A percentile compares a stretch with the other conserved stretches of the same genome.
Conservation (phyloP, 116 monocot species). For the Posidonia oceanica region DNA sequence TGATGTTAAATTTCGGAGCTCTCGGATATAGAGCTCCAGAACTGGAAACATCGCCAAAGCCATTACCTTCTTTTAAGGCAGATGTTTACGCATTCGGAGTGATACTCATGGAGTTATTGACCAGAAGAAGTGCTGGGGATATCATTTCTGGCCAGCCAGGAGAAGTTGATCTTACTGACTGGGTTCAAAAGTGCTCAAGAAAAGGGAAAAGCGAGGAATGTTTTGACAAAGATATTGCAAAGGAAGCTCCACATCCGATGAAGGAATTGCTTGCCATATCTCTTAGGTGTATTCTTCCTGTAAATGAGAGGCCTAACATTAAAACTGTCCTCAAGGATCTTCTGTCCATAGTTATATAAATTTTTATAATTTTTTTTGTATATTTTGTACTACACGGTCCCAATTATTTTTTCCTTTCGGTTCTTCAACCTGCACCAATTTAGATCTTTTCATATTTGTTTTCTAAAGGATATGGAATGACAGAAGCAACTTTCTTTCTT, state of each 20-base stretch:
- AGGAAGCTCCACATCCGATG: slow-evolving; percentile 66
- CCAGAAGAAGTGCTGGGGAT: slow-evolving; percentile 81
- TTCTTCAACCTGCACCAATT: too few species aligned
- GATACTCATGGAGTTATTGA: slow-evolving; percentile 83
- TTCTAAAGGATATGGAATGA: too few species aligned
- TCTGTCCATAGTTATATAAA: slow-evolving; percentile 64
- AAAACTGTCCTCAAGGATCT: slow-evolving; percentile 65
- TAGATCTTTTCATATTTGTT: too few species aligned
- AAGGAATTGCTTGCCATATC: slow-evolving; percentile 64
- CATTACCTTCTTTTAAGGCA: slow-evolving; percentile 56
- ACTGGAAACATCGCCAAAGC: slow-evolving; percentile 30
- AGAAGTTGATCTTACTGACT: slow-evolving; percentile 82
- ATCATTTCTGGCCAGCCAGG: slow-evolving; percentile 90
- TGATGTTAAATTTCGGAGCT: slow-evolving; percentile 71
- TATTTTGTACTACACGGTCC: not conserved
- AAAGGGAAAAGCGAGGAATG: slow-evolving; percentile 73
- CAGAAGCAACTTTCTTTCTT: too few species aligned
- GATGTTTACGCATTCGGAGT: slow-evolving; percentile 90
- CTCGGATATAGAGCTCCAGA: slow-evolving; percentile 84
- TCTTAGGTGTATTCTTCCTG: slow-evolving; percentile 81
- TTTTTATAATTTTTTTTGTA: slow-evolving; percentile 4
- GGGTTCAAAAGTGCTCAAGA: slow-evolving; percentile 76
- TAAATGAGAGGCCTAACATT: slow-evolving; percentile 88
- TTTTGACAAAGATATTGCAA: slow-evolving; percentile 69
- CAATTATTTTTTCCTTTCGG: too few species aligned